These are phyloP conservation scores for Musa troglodytarum DNA, from an alignment of 176 grass and related monocot species.

Conservation along the genomic window DNA sequence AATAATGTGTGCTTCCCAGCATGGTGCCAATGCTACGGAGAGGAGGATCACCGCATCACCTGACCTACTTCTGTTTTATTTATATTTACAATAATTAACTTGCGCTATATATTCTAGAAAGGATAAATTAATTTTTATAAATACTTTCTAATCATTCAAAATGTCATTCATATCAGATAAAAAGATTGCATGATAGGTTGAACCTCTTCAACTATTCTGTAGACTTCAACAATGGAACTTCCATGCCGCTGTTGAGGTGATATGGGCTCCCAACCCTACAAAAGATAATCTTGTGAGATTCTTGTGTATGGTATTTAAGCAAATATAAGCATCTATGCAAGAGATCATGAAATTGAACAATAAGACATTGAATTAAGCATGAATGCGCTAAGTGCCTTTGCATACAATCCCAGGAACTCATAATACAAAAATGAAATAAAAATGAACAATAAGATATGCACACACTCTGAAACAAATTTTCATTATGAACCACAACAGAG, in stretches of 20 bases:
- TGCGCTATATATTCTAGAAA: too few species aligned
- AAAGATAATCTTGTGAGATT: slow-evolving; percentile 2
- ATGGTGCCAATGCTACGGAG: background rate
- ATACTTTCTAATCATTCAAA: background rate
- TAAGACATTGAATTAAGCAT: background rate
- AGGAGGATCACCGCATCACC: background rate
- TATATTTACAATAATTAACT: background rate
- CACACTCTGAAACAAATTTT: too few species aligned
- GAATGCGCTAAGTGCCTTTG: background rate
- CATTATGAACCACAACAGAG: too few species aligned
- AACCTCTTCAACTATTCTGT: slow-evolving; percentile 98
- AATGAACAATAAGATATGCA: too few species aligned
- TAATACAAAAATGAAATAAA: background rate
- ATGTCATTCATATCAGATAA: background rate
- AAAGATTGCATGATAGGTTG: slow-evolving; percentile 7
- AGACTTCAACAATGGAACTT: slow-evolving; percentile 91
- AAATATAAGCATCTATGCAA: background rate
- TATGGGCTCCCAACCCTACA: slow-evolving; percentile 92
- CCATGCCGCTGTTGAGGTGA: slow-evolving; percentile 93
- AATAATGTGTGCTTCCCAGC: background rate
- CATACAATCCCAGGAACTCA: background rate
- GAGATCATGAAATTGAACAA: background rate
- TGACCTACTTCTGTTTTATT: background rate
- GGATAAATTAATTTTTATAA: background rate
- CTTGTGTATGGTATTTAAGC: background rate